Evolutionary conservation across 345 rosid species (phyloP), one percentile per base, ranked within the genome.

Genomic region (Kandelia obovata): DNA sequence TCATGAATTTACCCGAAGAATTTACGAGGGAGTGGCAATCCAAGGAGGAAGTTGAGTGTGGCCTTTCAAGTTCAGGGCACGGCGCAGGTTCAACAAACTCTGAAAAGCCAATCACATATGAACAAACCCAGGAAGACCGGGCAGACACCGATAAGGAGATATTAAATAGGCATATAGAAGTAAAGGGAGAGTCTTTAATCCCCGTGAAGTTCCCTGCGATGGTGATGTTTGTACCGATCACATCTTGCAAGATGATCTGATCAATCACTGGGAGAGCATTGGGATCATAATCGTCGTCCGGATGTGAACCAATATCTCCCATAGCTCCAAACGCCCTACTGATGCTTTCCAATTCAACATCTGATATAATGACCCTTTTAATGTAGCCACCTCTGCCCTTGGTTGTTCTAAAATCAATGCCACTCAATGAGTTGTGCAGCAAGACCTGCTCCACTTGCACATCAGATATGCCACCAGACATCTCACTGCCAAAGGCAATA

Each of bases 391-490:
- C 97, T 59, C 99, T 79, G 62, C 99, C 99, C 63, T 72, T 83
- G 4, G 82, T 78, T 64, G 99, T 88, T 83, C 90, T 83, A 53
- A 91, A 84, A 58, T 86, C 87, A 27, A 91, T 60, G 30, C 99
- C 97, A 8, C 74, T 78, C 8, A 58, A 74, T 19, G 96, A 94
- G 79, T 81, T 70, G 64, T 69, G 72, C 1, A 91, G 66, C 62
- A n/a, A 80, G 56, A 81, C 80, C 55, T 21, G 76, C 76, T 89
- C 87, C 26, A 85, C 88, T 16, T 64, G 83, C 20, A 91, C 76
- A 53, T 84, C 77, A 0, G 91, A 88, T 70, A 94, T 86, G 58
- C 98, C 98, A 31, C 98, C 96, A 7, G 98, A 94, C 98, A 94
- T 94, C 73, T 89, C 95, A 59, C 98, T 94, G 4, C 98, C 98